A percentile compares a stretch with the other conserved stretches of the same genome.
Evolutionary conservation across 306 rosid genomes (phyloP).

Genomic region (Acacia crassicarpa): DNA sequence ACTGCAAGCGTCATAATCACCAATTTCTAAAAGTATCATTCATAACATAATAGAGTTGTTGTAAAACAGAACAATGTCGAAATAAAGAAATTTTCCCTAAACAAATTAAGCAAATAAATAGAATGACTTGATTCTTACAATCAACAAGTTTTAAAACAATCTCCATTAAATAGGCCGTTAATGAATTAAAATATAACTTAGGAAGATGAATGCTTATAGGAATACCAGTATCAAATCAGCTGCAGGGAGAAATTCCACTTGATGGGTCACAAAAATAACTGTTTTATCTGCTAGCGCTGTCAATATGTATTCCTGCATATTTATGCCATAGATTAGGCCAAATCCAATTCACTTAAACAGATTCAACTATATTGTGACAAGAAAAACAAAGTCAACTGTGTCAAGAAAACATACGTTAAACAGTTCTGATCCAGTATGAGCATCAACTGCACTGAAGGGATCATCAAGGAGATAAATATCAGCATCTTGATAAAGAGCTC

Average conservation of each 20-base stretch:
- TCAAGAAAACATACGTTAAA: slow-evolving; percentile 45
- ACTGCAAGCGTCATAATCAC: slow-evolving; percentile 1
- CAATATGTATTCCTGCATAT: slow-evolving; percentile 93
- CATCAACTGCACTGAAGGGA: slow-evolving; percentile 99
- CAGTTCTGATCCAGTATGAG: slow-evolving; percentile 93
- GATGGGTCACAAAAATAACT: slow-evolving; percentile 93
- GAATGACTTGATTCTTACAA: not conserved
- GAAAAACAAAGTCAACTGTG: slow-evolving; percentile 22
- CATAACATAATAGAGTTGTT: not conserved
- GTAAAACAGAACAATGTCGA: not conserved
- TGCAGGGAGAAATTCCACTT: slow-evolving; percentile 95
- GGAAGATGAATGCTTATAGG: slow-evolving; percentile 24
- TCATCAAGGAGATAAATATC: slow-evolving; percentile 97
- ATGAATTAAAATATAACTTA: slow-evolving; percentile 26
- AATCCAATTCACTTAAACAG: slow-evolving; percentile 32
- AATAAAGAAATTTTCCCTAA: not conserved
- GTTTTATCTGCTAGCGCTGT: slow-evolving; percentile 85
- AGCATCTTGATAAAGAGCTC: slow-evolving; percentile 98
- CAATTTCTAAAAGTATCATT: not conserved
- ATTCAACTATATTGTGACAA: slow-evolving; percentile 9
- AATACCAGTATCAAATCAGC: slow-evolving; percentile 95
- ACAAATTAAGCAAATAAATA: not conserved
- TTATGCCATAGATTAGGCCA: slow-evolving; percentile 41
- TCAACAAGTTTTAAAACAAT: not conserved
- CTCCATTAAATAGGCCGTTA: slow-evolving; percentile 10